Percentiles rank a stretch among this genome's conserved stretches.
Evolutionary conservation across 1,139 yeast species (phyloP).

Genomic region (Pichia sp.): DNA sequence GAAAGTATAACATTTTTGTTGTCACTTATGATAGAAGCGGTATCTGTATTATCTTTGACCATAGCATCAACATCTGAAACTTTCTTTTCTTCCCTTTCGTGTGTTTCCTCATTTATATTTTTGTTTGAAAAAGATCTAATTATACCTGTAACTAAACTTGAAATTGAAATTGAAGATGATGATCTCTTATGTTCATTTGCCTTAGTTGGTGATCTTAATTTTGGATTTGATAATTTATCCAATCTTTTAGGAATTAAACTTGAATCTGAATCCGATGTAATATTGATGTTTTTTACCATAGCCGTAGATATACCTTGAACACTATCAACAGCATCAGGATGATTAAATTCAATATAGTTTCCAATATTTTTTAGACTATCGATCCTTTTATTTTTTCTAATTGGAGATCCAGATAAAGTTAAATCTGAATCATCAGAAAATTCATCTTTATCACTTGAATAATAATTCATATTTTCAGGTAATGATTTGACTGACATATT

Average conservation of each 20-base stretch:
- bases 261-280: neutral
- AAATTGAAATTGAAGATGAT: slow-evolving; percentile 15
- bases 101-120: slow-evolving; percentile 5
- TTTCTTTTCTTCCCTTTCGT: neutral
- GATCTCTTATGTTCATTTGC: slow-evolving; percentile 16
- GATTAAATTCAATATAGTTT: too few relatives aligned
- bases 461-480: slow-evolving; percentile 15
- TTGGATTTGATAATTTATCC: neutral
- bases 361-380: neutral
- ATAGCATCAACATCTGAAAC: neutral
- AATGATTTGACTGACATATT: slow-evolving; percentile 27
- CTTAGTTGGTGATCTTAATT: slow-evolving; percentile 9
- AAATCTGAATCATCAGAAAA: slow-evolving; percentile 22
- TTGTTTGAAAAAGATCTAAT: slow-evolving; percentile 18
- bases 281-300: neutral
- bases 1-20: neutral
- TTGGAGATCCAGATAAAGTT: slow-evolving; percentile 23
- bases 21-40: neutral
- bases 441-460: slow-evolving; percentile 8
- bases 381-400: slow-evolving; percentile 13
- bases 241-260: neutral
- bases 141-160: slow-evolving; percentile 21
- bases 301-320: too few relatives aligned
- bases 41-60: neutral
- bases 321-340: too few relatives aligned